Percentiles rank a stretch among this genome's conserved stretches.
Evolutionary conservation across 1,139 yeast genomes (phyloP).

Genomic region (Torulaspora pretoriensis): DNA sequence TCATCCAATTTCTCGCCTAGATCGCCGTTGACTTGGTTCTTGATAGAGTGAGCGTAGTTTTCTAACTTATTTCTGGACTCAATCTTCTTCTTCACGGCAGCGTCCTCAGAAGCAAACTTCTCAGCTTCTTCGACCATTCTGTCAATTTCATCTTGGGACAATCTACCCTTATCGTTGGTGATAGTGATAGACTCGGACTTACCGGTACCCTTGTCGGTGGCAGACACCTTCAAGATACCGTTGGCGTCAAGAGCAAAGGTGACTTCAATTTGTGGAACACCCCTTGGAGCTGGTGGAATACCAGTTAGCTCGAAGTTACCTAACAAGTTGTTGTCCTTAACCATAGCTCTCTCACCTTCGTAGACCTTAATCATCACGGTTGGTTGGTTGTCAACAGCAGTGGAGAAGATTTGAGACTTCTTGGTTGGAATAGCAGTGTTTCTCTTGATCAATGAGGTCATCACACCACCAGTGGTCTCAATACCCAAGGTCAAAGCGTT

Average conservation of each 20-base stretch:
- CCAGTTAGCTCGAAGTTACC: slow-evolving; percentile 94
- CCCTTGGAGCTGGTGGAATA: slow-evolving; percentile 96
- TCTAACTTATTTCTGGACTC: slow-evolving; percentile 86
- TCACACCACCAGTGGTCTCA: slow-evolving; percentile 97
- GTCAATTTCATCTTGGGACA: slow-evolving; percentile 84
- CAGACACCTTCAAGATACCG: slow-evolving; percentile 90
- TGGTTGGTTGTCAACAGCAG: slow-evolving; percentile 95
- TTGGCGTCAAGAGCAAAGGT: slow-evolving; percentile 92
- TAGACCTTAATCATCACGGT: slow-evolving; percentile 90
- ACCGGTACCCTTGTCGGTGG: slow-evolving; percentile 94
- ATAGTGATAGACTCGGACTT: slow-evolving; percentile 91
- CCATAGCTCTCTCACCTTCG: slow-evolving; percentile 96
- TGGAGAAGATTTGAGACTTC: slow-evolving; percentile 92
- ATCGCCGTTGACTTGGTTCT: slow-evolving; percentile 64
- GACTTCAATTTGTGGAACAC: slow-evolving; percentile 95
- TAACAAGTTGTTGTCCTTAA: slow-evolving; percentile 87
- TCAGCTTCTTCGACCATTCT: slow-evolving; percentile 95
- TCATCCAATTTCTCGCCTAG: slow-evolving; percentile 77
- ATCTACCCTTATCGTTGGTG: slow-evolving; percentile 95
- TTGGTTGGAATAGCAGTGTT: slow-evolving; percentile 94
- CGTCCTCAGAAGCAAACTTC: slow-evolving; percentile 83
- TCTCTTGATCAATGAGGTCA: slow-evolving; percentile 94
- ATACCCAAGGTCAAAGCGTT: slow-evolving; percentile 93
- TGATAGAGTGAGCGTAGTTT: slow-evolving; percentile 80
- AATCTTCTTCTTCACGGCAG: slow-evolving; percentile 72